These are phyloP conservation scores for Sclerotinia nivalis DNA, from an alignment of 2,329 filamentous ascomycete species.

Conservation along the genomic window DNA sequence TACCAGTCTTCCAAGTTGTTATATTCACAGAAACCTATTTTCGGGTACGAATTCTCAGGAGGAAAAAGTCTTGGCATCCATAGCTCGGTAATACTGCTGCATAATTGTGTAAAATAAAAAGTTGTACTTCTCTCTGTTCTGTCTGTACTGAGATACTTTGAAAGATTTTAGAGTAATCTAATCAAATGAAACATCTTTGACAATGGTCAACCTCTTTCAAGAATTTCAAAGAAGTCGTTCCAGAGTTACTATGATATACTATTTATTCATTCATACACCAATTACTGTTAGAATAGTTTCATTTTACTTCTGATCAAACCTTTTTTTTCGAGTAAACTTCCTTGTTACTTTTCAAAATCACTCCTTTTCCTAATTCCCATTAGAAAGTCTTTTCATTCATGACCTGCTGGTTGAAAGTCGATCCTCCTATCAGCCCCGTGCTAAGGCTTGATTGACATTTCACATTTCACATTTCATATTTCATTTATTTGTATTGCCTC, in stretches of 20 bases:
- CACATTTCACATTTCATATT: neutral
- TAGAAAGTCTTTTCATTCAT: constrained; percentile 4
- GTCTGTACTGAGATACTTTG: neutral
- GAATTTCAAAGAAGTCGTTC: constrained; percentile 2
- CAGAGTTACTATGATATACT: neutral
- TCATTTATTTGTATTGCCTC: constrained; percentile 2
- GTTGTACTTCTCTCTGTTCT: too few relatives aligned
- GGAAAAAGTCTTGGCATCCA: neutral
- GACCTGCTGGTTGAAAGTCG: constrained; percentile 12
- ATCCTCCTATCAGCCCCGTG: constrained; percentile 16
- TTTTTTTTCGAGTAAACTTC: neutral
- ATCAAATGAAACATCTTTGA: constrained; percentile 14
- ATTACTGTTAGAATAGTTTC: neutral
- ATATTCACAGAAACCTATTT: neutral
- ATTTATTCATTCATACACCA: neutral
- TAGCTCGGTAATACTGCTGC: neutral
- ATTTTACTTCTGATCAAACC: neutral
- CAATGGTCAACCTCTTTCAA: neutral
- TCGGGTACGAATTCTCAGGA: neutral
- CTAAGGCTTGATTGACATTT: constrained; percentile 7
- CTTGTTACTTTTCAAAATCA: neutral
- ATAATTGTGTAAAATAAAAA: neutral
- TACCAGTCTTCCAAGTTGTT: neutral
- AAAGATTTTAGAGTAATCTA: neutral
- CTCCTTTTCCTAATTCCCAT: constrained; percentile 10